These are phyloP conservation scores for Cryptosporidium sp. DNA, from an alignment of 169 alveolate genomes.

Conservation along the genomic window DNA sequence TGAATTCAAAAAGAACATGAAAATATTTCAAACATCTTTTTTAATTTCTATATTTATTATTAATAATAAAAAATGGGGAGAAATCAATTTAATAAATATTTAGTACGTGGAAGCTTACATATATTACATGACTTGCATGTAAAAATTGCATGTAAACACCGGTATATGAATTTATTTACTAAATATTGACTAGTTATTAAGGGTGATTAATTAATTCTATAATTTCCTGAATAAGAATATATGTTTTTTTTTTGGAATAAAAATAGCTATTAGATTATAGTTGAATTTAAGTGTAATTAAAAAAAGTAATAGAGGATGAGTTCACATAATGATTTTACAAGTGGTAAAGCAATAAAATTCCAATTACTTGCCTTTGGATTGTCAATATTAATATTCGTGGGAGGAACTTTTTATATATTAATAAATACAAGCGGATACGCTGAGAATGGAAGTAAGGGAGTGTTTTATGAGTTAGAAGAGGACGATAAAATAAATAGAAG, in stretches of 20 bases:
- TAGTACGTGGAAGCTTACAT: constrained; percentile 30
- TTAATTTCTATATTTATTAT: neutral
- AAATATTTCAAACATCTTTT: neutral
- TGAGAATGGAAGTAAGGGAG: neutral
- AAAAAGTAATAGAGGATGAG: neutral
- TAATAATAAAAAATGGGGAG: too few species aligned
- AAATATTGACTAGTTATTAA: constrained; percentile 23
- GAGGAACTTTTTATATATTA: constrained; percentile 28
- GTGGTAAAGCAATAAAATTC: neutral
- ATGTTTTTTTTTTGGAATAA: neutral
- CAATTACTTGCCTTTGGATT: constrained; percentile 17
- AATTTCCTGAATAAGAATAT: neutral
- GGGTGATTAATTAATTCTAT: constrained; percentile 27
- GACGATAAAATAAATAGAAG: neutral
- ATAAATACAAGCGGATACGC: neutral
- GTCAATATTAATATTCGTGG: constrained; percentile 26
- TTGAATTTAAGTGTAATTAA: neutral
- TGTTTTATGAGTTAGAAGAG: neutral
- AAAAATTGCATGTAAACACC: constrained; percentile 40
- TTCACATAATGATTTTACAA: neutral
- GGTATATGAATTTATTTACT: constrained; percentile 6
- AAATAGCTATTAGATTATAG: neutral
- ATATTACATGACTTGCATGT: constrained; percentile 55
- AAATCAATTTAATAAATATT: neutral
- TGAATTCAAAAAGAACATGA: constrained; percentile 1